These are phyloP conservation scores for Penicillium ucsense DNA, from an alignment of 495 filamentous ascomycete species.

Conservation along the genomic window DNA sequence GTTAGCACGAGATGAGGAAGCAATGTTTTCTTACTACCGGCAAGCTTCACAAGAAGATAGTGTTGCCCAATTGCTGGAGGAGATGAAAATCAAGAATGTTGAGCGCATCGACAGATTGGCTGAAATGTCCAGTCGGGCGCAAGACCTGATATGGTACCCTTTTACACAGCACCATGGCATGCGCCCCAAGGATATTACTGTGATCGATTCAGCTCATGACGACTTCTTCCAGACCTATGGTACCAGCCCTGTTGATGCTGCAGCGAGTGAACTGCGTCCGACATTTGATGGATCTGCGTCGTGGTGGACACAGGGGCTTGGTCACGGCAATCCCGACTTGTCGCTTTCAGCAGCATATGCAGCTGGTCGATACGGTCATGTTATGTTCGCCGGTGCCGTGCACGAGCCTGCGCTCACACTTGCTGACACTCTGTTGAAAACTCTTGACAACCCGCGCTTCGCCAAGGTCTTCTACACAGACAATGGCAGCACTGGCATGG, in stretches of 20 bases:
- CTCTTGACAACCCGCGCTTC: constrained; percentile 49
- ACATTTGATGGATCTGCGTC: constrained; percentile 72
- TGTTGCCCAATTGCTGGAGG: constrained; percentile 29
- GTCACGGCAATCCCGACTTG: constrained; percentile 59
- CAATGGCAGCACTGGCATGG: constrained; percentile 69
- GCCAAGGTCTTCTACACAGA: constrained; percentile 66
- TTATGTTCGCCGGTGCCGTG: constrained; percentile 69
- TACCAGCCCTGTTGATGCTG: constrained; percentile 3
- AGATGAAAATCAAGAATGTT: constrained; percentile 39
- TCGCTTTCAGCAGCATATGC: constrained; percentile 65
- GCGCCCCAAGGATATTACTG: constrained; percentile 46
- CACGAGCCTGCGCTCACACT: constrained; percentile 62
- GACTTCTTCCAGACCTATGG: constrained; percentile 60
- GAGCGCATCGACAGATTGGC: constrained; percentile 45
- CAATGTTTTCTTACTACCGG: constrained; percentile 51
- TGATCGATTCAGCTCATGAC: constrained; percentile 66
- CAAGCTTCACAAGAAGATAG: constrained; percentile 25
- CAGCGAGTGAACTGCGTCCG: constrained; percentile 33
- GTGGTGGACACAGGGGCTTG: constrained; percentile 81
- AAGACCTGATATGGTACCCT: constrained; percentile 63
- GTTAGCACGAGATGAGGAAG: constrained; percentile 36
- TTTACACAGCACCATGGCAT: constrained; percentile 69
- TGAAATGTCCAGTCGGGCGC: constrained; percentile 47
- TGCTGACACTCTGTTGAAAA: constrained; percentile 47
- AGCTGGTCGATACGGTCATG: constrained; percentile 73